phyloP scores from a whole-genome alignment of 805 yeast genomes.

The Suhomyces sp. region DNA sequence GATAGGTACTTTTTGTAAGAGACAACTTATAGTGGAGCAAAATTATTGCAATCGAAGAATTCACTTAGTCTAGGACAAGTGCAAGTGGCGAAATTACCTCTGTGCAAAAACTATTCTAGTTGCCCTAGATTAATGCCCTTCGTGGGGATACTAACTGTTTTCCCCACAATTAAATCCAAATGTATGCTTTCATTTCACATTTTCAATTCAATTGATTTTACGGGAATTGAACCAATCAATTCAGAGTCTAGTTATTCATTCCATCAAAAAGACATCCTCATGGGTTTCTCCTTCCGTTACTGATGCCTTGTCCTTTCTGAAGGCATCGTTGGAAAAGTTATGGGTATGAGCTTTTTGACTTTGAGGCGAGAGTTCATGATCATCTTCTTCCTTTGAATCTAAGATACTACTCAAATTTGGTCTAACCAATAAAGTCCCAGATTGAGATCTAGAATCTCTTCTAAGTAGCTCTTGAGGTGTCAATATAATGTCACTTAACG shows the following conservation, averaged over 20 bases:
- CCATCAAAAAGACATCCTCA: slow-evolving; percentile 43
- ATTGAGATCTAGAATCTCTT: slow-evolving; percentile 63
- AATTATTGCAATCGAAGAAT: no score
- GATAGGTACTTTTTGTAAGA: slow-evolving; percentile 2
- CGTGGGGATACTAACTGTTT: no score
- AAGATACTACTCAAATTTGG: slow-evolving; percentile 24
- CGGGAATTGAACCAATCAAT: no score
- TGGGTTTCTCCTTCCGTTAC: slow-evolving; percentile 7
- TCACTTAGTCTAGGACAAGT: no score
- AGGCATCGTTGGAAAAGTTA: slow-evolving; percentile 10
- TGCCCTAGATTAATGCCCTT: no score
- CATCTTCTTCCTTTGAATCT: slow-evolving; percentile 5
- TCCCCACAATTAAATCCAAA: no score
- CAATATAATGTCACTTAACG: slow-evolving; percentile 68
- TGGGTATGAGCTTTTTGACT: slow-evolving; percentile 4
- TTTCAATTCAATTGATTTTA: no score
- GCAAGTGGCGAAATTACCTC: no score
- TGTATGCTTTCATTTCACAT: no score
- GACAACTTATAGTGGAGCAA: no score
- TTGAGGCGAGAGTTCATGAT: background rate
- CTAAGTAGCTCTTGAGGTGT: slow-evolving; percentile 75
- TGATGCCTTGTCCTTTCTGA: slow-evolving; percentile 8
- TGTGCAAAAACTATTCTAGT: no score
- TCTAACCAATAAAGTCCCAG: slow-evolving; percentile 40
- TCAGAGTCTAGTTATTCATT: no score